Base-by-base conservation (phyloP, 1,284 basidiomycete species). In the Pulveroboletus sp. region DNA sequence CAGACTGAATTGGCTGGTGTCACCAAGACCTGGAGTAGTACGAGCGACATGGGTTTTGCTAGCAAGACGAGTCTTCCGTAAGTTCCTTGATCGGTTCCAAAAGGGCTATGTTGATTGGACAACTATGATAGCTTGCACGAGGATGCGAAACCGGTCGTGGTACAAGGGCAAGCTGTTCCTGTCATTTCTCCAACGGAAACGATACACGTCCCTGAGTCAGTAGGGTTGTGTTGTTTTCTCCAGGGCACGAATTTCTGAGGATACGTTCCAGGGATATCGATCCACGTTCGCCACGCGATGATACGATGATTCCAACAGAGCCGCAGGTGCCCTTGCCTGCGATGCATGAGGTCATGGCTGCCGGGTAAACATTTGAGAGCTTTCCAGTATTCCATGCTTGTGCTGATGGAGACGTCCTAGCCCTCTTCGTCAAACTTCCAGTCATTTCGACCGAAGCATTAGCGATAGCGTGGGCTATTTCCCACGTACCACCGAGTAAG, bases 311-410 rank as follows among this genome's bases (percentile, higher is more conserved):
- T 17, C 47, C 56, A 24, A 58, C 65, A n/a, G 71, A 64, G 38
- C 68, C 73, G 2, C 54, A 64, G 14, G 67, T 75, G 49, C 75
- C 77, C 7, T 64, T 78, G 12, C 77, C 77, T 3, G 60, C 73
- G 5, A 65, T 71, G 64, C 60, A 71, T 24, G 76, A 77, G 51
- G 73, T 78, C 26, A 77, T 76, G 48, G 62, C 60, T 25, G 48
- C 65, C 3, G 63, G 59, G 77, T 74, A 38, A 60, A 75, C 55
- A n/a, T 35, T 36, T 3, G 25, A 31, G 26, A 35, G 5, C 12
- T 18, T 51, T 46, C 15, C 7, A 25, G 29, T 35, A 9, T n/a
- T 25, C 28, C 1, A 31, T 17, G 9, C 43, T 28, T 20, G 4
- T 52, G 22, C 29, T 57, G 29, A 61, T 28, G 7, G 10, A 14